These are phyloP conservation scores for Trichosporon coremiiforme DNA, from an alignment of 1,284 basidiomycete genomes.

Conservation along the genomic window DNA sequence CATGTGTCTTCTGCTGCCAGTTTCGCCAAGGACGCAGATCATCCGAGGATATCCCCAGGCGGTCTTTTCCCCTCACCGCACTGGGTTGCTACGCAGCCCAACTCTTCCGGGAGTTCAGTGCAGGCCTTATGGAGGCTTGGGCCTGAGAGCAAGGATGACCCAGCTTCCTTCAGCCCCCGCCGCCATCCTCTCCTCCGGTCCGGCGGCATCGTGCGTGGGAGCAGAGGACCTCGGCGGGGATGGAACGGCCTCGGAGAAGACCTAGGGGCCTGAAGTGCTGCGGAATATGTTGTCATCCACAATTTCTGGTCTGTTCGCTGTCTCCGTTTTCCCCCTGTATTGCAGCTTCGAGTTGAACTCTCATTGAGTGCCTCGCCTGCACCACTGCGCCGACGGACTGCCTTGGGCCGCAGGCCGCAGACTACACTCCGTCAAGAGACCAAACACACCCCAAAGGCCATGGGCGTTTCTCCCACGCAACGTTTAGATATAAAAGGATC, in stretches of 20 bases:
- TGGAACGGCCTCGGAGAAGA: background rate
- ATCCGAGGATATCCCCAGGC: background rate
- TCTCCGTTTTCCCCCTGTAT: background rate
- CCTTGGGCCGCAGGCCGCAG: background rate
- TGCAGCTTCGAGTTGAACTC: background rate
- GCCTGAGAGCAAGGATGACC: background rate
- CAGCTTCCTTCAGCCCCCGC: background rate
- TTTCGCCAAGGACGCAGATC: background rate
- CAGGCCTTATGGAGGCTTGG: background rate
- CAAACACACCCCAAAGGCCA: background rate
- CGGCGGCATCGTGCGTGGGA: background rate
- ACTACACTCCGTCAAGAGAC: background rate
- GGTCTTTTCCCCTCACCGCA: background rate
- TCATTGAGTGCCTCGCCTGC: slow-evolving; percentile 7
- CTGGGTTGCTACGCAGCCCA: background rate
- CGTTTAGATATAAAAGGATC: background rate
- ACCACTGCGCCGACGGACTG: background rate
- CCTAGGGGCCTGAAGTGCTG: background rate
- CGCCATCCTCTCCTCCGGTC: background rate
- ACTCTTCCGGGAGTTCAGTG: background rate
- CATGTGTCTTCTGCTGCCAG: background rate
- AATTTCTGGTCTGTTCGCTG: background rate
- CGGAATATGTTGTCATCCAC: slow-evolving; percentile 13
- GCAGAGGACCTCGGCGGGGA: background rate
- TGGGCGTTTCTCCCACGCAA: background rate